Evolutionary conservation across 805 yeast genomes (phyloP).

Genomic region (Maudiozyma saulgeensis): DNA sequence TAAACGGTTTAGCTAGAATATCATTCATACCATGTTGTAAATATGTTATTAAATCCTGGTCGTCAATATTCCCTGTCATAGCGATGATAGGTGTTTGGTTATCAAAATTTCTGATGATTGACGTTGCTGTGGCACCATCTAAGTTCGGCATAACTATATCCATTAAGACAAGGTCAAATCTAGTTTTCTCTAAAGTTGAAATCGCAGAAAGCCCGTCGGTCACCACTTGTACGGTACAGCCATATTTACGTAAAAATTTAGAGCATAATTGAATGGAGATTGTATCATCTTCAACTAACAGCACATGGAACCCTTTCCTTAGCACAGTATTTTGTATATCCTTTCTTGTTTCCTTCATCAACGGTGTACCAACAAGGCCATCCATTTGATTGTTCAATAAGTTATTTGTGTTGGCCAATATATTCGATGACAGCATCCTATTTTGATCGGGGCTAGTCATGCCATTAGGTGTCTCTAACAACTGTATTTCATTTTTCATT

Average conservation of each 20-base stretch:
- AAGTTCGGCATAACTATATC: constrained; percentile 84
- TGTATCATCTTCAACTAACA: constrained; percentile 71
- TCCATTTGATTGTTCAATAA: constrained; percentile 3
- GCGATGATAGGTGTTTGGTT: constrained; percentile 83
- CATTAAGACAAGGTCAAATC: constrained; percentile 73
- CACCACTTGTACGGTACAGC: constrained; percentile 87
- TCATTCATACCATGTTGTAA: constrained; percentile 86
- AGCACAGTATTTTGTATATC: constrained; percentile 6
- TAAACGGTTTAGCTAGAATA: constrained; percentile 88
- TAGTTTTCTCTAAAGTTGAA: constrained; percentile 56
- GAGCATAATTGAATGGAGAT: constrained; percentile 77
- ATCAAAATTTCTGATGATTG: constrained; percentile 78
- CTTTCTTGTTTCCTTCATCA: constrained; percentile 5
- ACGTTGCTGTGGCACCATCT: constrained; percentile 86
- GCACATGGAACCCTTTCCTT: constrained; percentile 51
- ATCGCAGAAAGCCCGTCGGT: constrained; percentile 90
- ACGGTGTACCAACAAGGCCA: background rate
- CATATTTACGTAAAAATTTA: constrained; percentile 75
- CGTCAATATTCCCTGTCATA: constrained; percentile 85
- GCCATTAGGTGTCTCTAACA: background rate
- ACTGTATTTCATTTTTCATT: background rate
- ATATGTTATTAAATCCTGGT: constrained; percentile 70
- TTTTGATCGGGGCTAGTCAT: constrained; percentile 2
- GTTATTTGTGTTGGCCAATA: background rate
- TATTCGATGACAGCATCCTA: background rate